Evolutionary conservation across 129 eudicot species (phyloP).

Genomic region (Calendula officinalis): DNA sequence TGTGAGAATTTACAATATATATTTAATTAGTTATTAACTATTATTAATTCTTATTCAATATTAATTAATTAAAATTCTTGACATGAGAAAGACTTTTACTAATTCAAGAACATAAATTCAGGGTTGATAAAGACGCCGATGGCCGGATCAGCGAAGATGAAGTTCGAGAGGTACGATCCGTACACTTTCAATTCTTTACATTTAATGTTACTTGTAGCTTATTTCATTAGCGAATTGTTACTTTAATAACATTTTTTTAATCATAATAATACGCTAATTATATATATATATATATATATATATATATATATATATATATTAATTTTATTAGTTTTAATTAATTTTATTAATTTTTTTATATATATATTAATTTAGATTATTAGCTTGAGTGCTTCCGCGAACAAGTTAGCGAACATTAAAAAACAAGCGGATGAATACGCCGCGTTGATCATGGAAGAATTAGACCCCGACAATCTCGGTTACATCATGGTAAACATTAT

Average conservation of each 20-base stretch:
- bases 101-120: conserved; percentile 23
- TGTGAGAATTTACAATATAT: conserved; percentile 34
- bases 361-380: conserved; percentile 50
- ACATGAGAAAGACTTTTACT: neutral
- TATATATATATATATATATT: no score
- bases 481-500: conserved; percentile 50
- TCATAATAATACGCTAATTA: no score
- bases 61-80: neutral
- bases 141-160: conserved; percentile 65
- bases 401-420: conserved; percentile 57
- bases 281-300: no score
- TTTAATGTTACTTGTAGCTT: no score
- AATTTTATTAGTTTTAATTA: no score
- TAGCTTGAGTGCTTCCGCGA: conserved; percentile 61
- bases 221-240: no score
- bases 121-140: conserved; percentile 81
- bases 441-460: conserved; percentile 66
- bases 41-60: no score
- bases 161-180: conserved; percentile 60
- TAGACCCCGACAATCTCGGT: conserved; percentile 51
- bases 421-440: conserved; percentile 67
- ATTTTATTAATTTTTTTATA: no score
- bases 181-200: no score
- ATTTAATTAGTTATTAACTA: neutral
- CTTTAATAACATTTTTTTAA: no score